Evolutionary conservation across 768 basidiomycete species (phyloP), one percentile per base, ranked within the genome.

Genomic region (Termitomyces bulborhizus): DNA sequence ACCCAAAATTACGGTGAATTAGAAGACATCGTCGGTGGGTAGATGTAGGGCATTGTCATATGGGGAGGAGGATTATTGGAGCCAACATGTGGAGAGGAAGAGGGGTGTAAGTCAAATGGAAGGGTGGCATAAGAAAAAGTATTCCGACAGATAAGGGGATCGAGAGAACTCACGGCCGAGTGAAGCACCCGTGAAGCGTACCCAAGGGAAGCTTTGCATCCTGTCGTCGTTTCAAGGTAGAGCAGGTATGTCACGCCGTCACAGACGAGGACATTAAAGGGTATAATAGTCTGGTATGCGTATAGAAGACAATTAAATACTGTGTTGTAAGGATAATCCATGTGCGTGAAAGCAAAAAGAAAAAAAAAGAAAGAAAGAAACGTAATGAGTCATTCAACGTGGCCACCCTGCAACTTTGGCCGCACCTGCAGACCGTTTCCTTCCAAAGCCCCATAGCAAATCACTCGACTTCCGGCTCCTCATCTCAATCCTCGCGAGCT

Each of bases 401-500:
- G 34, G 34, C 8, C 47, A 13, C 7, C 52, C 55, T 54, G 56
- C 53, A 42, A 60, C 56, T 58, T 60, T 53, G 53, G 63, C 54
- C 54, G 59, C 57, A 39, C 65, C 61, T 47, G 57, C 54, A 24
- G 58, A 63, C 41, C 69, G 66, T 62, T 71, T 72, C 62, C 70
- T 74, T 55, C 67, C 70, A 39, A 70, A 79, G 18, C 77, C 76
- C 43, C 49, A 40, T 6, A 76, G 66, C 65, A 78, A 63, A 62
- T 77, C 76, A 55, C 76, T 81, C 45, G 73, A 75, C 62, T 71
- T 68, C 44, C 78, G 79, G 69, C 82, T 86, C 68, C 72, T 72
- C 61, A 74, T 70, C 69, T 90, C 88, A 60, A 90, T 88, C 57
- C 80, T 76, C 57, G 76, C 82, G 44, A 90, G 76, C 73, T 90